Evolutionary conservation across 441 rosid genomes (phyloP).

Genomic region (Erysimum cheiri): DNA sequence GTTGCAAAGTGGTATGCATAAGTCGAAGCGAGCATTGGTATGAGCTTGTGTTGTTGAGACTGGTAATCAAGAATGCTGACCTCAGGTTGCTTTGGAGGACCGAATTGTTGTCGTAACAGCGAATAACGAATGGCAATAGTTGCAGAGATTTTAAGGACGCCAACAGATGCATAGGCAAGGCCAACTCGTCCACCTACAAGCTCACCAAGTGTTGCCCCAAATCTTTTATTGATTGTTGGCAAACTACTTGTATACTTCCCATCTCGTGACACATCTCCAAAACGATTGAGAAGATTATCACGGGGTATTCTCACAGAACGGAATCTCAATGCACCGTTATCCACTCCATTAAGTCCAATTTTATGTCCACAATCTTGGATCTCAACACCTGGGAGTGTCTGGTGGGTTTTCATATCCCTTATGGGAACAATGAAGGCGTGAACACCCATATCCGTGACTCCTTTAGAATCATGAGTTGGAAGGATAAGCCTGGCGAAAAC

Average conservation of each 20-base stretch:
- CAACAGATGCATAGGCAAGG: conserved; percentile 89
- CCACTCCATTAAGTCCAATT: conserved; percentile 94
- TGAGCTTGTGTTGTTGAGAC: conserved; percentile 98
- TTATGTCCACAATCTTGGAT: conserved; percentile 96
- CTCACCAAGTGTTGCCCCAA: conserved; percentile 95
- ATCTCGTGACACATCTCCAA: conserved; percentile 92
- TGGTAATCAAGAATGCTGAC: conserved; percentile 97
- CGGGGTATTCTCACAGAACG: conserved; percentile 87
- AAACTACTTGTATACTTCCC: conserved; percentile 94
- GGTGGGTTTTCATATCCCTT: conserved; percentile 82
- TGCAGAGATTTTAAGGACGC: conserved; percentile 80
- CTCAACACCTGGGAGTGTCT: conserved; percentile 87
- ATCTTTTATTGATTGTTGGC: conserved; percentile 89
- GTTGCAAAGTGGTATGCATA: conserved; percentile 95
- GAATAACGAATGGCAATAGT: conserved; percentile 93
- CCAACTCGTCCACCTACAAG: conserved; percentile 98
- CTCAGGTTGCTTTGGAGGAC: conserved; percentile 96
- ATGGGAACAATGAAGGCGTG: conserved; percentile 96
- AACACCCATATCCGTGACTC: conserved; percentile 89
- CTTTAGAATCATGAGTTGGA: conserved; percentile 82
- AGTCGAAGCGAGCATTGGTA: conserved; percentile 98
- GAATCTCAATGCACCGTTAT: conserved; percentile 95
- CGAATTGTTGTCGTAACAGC: conserved; percentile 90
- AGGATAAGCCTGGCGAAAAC: conserved; percentile 88
- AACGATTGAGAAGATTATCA: conserved; percentile 94